Evolutionary conservation across 176 grass and related monocot genomes (phyloP).

Genomic region (Ensete ventricosum): DNA sequence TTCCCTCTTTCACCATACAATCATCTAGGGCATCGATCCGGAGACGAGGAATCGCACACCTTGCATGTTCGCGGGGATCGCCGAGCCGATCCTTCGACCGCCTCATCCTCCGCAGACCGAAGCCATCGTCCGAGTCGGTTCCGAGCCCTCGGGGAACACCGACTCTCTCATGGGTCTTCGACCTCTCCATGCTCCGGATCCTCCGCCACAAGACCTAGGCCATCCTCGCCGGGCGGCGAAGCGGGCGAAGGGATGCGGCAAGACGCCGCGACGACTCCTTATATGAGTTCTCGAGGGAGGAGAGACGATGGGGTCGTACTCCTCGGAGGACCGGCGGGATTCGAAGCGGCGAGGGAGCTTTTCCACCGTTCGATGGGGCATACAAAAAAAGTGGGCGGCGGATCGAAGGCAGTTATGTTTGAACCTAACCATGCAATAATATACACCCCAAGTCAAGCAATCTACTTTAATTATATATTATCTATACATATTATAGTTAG

Average conservation of each 20-base stretch:
- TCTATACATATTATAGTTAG: too few species aligned
- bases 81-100: constrained; percentile 55
- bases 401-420: not conserved
- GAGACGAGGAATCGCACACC: constrained; percentile 17
- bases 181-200: constrained; percentile 45
- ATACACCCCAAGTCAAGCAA: too few species aligned
- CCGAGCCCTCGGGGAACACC: constrained; percentile 68
- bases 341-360: not conserved
- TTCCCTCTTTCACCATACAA: not conserved
- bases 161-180: constrained; percentile 73
- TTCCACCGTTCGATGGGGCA: not conserved
- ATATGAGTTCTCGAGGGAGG: too few species aligned
- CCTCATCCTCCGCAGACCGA: constrained; percentile 77
- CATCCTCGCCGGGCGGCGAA: not conserved
- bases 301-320: too few species aligned
- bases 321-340: not conserved
- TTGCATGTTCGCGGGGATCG: constrained; percentile 66
- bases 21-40: not conserved
- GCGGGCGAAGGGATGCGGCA: not conserved
- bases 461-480: too few species aligned
- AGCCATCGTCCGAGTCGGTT: constrained; percentile 70
- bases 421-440: not conserved
- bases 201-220: constrained; percentile 12
- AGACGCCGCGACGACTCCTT: not conserved
- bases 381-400: not conserved